phyloP scores from a whole-genome alignment of 202 grass and related monocot genomes.

The Schoenoplectus triqueter region DNA sequence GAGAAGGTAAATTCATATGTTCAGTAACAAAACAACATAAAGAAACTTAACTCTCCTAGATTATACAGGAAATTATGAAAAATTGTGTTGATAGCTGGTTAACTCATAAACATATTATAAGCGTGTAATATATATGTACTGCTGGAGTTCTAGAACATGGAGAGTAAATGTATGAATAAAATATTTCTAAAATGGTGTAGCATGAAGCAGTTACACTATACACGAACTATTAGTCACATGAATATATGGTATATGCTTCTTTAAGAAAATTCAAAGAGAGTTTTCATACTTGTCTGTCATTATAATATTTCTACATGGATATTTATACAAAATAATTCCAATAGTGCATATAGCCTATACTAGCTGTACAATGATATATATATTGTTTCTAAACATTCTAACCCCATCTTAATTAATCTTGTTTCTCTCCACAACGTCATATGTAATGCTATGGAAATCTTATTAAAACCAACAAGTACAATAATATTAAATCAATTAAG shows the following conservation, averaged over 20 bases:
- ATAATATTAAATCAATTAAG: no score
- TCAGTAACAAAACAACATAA: background rate
- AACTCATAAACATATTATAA: background rate
- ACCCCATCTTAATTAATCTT: no score
- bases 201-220: background rate
- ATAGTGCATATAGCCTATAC: no score
- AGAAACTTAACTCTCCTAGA: background rate
- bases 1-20: background rate
- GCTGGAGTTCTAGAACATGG: slow-evolving; percentile 4
- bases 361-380: no score
- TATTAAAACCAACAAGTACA: no score
- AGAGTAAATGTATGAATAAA: slow-evolving; percentile 8
- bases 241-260: background rate
- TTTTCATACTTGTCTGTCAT: slow-evolving; percentile 56
- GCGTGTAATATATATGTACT: background rate
- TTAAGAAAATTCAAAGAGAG: background rate
- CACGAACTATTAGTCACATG: background rate
- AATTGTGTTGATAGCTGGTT: background rate
- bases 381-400: no score
- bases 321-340: no score
- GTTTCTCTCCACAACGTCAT: no score
- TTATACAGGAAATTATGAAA: background rate
- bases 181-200: slow-evolving; percentile 12
- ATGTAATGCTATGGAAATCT: no score
- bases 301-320: no score